Conservation (phyloP, 2,329 filamentous ascomycete species). For the Venturia nashicola region DNA sequence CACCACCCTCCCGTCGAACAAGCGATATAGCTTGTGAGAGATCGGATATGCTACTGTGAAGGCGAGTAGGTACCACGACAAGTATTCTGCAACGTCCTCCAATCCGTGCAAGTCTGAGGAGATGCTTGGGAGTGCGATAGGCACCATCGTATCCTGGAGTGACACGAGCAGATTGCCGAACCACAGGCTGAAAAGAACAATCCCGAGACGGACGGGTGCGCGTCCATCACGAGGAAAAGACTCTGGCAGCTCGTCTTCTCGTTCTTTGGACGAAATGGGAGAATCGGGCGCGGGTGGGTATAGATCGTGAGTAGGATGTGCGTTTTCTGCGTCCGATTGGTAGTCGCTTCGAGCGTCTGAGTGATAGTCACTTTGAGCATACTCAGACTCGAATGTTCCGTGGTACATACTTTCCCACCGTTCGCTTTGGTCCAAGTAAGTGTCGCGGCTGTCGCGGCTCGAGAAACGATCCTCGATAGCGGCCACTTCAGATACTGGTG, state of each 20-base stretch:
- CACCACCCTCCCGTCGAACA: not conserved
- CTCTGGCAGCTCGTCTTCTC: not conserved
- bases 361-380: not conserved
- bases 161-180: not conserved
- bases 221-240: not conserved
- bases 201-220: not conserved
- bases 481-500: not conserved
- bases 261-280: not conserved
- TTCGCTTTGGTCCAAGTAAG: not conserved
- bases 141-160: not conserved
- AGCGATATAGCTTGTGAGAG: not conserved
- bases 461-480: not conserved
- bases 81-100: not conserved
- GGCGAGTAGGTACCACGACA: not conserved
- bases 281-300: not conserved
- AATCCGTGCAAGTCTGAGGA: not conserved
- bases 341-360: not conserved
- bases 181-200: not conserved
- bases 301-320: not conserved
- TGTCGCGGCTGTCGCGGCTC: not conserved
- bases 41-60: not conserved
- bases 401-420: not conserved
- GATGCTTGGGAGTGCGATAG: not conserved
- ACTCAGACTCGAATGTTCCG: not conserved
- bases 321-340: not conserved